These are phyloP conservation scores for Brettanomyces sp. DNA, from an alignment of 805 yeast species.

Conservation along the genomic window DNA sequence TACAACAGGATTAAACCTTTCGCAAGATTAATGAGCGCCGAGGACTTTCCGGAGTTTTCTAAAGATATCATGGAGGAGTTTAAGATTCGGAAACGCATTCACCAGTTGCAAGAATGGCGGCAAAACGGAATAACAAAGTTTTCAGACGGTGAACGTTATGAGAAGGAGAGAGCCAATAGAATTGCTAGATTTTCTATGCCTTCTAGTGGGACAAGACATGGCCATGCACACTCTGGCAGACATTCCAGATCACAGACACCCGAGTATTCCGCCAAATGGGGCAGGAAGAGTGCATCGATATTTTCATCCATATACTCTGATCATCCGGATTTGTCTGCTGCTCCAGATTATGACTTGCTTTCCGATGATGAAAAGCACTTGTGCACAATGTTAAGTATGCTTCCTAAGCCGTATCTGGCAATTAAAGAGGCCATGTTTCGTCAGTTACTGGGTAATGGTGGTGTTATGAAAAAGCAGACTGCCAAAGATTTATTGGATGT, in stretches of 20 bases:
- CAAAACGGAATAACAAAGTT: slow-evolving; percentile 76
- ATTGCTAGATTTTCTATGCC: slow-evolving; percentile 24
- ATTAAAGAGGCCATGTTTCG: slow-evolving; percentile 84
- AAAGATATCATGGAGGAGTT: slow-evolving; percentile 71
- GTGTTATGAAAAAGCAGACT: slow-evolving; percentile 68
- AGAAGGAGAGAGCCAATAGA: slow-evolving; percentile 74
- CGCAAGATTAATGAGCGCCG: slow-evolving; percentile 70
- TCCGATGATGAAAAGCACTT: slow-evolving; percentile 82
- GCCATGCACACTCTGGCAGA: slow-evolving; percentile 20
- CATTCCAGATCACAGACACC: slow-evolving; percentile 23
- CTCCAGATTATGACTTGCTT: slow-evolving; percentile 74
- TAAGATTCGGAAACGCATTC: slow-evolving; percentile 69
- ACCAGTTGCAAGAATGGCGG: slow-evolving; percentile 90
- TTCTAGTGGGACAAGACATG: slow-evolving; percentile 16
- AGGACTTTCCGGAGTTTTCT: slow-evolving; percentile 70
- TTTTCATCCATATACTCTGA: slow-evolving; percentile 18
- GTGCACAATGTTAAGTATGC: slow-evolving; percentile 73
- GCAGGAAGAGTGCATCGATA: slow-evolving; percentile 19
- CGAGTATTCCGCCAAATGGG: slow-evolving; percentile 7
- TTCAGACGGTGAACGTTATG: slow-evolving; percentile 78
- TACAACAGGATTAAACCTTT: slow-evolving; percentile 68
- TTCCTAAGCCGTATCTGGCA: slow-evolving; percentile 91
- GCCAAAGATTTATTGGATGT: slow-evolving; percentile 80
- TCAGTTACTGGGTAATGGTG: slow-evolving; percentile 80
- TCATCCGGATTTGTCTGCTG: slow-evolving; percentile 61